These are phyloP conservation scores for Diaporthe longicolla DNA, from an alignment of 2,329 filamentous ascomycete species.

Conservation along the genomic window DNA sequence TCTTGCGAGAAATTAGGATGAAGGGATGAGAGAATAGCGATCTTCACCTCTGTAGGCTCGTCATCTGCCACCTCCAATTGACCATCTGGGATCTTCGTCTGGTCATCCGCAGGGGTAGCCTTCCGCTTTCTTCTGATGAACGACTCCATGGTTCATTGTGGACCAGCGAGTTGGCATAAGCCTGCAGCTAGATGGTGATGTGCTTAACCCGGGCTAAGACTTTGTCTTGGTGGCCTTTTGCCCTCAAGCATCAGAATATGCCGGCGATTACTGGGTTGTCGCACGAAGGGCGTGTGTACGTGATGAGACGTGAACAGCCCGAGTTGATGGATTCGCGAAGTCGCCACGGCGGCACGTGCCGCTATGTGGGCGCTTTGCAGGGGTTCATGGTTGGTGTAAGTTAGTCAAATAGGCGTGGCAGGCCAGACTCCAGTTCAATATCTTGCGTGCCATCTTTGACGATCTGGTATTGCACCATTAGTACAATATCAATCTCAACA, in stretches of 20 bases:
- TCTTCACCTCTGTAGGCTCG: slow-evolving; percentile 90
- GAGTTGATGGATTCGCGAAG: slow-evolving; percentile 26
- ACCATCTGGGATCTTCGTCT: slow-evolving; percentile 43
- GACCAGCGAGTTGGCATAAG: background rate
- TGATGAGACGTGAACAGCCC: background rate
- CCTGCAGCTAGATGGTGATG: background rate
- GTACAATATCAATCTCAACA: background rate
- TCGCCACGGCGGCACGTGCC: slow-evolving; percentile 42
- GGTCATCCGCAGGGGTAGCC: slow-evolving; percentile 44
- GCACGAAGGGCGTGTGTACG: slow-evolving; percentile 31
- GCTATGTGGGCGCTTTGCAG: background rate
- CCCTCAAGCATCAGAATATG: slow-evolving; percentile 9
- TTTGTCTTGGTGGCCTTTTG: background rate
- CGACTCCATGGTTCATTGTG: slow-evolving; percentile 64
- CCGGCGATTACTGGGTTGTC: background rate
- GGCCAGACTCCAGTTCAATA: background rate
- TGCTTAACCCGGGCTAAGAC: slow-evolving; percentile 1
- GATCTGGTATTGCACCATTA: background rate
- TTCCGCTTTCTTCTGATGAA: slow-evolving; percentile 71
- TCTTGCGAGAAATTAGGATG: slow-evolving; percentile 75
- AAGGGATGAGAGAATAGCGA: slow-evolving; percentile 86
- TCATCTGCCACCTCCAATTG: slow-evolving; percentile 60
- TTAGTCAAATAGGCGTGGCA: background rate
- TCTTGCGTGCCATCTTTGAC: background rate
- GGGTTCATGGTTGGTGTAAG: background rate